Base-by-base conservation (phyloP, 305 asterid genomes). In the Rubia tinctorum region DNA sequence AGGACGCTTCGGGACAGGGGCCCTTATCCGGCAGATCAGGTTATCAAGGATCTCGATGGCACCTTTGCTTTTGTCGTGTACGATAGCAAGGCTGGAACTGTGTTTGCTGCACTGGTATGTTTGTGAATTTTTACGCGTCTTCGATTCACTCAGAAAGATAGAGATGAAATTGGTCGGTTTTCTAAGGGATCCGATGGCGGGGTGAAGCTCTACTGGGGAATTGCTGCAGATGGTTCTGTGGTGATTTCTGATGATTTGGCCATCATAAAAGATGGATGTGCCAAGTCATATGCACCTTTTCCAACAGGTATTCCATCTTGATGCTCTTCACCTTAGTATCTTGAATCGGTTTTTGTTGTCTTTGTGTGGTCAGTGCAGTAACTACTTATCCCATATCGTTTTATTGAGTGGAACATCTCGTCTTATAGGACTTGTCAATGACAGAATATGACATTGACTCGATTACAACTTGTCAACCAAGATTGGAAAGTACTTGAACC, bases 11-110 rank as follows among this genome's bases (percentile, higher is more conserved):
- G 98, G 8, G 98, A 93, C 83, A 78, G 98, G 0, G 95, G 93
- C 3, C 98, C 98, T 0, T 91, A 89, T 53, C 98, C 98, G 17
- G 95, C 96, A 1, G 93, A 91, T 60, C 98, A 89, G 47, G 96
- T 93, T 40, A 78, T 93, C 12, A 89, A 84, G 87, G 98, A 93
- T 77, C 87, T 93, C 27, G 95, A 93, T 0, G 98, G 98, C 0
- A 82, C 80, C 82, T 93, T 87, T 66, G 98, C 93, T 9, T 93
- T 91, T 18, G 92, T 91, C 34, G 80, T 93, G n/a, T 91, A 88
- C 66, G 98, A 93, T 47, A 84, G 85, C 83, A 86, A 84, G 71
- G 73, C 76, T 20, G 91, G 91, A 69, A 85, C 93, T 4, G 94
- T 91, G 10, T 93, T 93, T 73, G 78, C 88, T 63, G 97, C 98